phyloP scores from a whole-genome alignment of 495 filamentous ascomycete species.

The Trichoderma asperelloides region DNA sequence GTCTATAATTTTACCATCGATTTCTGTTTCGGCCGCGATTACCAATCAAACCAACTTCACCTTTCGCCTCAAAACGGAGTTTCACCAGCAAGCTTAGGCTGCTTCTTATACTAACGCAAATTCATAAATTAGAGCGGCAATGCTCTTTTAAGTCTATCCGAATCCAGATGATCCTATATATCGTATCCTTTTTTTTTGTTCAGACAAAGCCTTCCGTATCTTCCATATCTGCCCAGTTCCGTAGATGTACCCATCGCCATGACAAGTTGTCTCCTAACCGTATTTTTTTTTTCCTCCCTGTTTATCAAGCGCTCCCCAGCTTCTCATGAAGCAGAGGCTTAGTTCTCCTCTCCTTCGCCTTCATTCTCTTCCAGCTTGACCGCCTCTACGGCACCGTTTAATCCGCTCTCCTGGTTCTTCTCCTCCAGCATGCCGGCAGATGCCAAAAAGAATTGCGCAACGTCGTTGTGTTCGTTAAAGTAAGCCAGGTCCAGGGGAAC shows the following conservation, averaged over 20 bases:
- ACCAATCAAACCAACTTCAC: too few species aligned
- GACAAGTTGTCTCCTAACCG: too few species aligned
- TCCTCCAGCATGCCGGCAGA: constrained; percentile 47
- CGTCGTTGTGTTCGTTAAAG: constrained; percentile 55
- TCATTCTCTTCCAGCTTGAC: constrained; percentile 19
- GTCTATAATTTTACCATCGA: too few species aligned
- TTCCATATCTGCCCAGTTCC: not conserved
- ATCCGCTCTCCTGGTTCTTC: constrained; percentile 31
- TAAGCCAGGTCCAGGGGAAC: constrained; percentile 82
- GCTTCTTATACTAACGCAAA: not conserved
- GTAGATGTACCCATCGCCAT: not conserved
- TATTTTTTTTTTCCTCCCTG: too few species aligned
- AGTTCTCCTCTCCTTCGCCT: constrained; percentile 12
- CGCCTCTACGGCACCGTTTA: constrained; percentile 19
- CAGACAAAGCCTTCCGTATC: not conserved
- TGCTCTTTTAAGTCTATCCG: not conserved
- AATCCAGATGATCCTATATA: not conserved
- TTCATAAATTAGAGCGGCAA: not conserved
- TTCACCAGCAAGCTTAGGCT: not conserved
- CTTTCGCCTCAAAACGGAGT: too few species aligned
- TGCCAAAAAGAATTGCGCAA: constrained; percentile 56
- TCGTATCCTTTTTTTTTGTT: not conserved
- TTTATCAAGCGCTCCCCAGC: not conserved
- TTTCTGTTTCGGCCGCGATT: too few species aligned
- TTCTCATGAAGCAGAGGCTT: not conserved